A percentile compares a stretch with the other conserved stretches of the same genome.
phyloP scores from a whole-genome alignment of 78 protist genomes.

The Salpingoeca rosetta region DNA sequence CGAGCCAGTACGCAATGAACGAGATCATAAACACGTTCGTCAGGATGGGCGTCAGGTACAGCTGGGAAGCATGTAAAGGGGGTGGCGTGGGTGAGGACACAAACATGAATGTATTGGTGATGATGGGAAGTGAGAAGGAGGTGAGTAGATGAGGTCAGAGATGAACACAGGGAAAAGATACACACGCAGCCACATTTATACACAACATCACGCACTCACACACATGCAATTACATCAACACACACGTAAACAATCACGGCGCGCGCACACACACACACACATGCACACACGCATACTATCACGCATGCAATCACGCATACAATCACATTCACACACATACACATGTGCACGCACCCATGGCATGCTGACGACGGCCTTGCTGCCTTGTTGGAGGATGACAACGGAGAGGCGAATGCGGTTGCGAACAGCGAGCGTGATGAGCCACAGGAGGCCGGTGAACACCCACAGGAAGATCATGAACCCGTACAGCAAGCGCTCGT shows the following conservation, averaged over 20 bases:
- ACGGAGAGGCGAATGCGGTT: conserved; percentile 3
- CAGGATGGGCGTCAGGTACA: conserved; percentile 16
- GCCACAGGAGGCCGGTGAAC: not conserved
- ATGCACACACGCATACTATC: not conserved
- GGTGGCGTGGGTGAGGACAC: too few relatives aligned
- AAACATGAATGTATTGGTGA: too few relatives aligned
- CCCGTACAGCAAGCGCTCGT: not conserved
- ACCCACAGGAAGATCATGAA: not conserved
- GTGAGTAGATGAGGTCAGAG: too few relatives aligned
- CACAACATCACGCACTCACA: too few relatives aligned
- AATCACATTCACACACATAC: not conserved
- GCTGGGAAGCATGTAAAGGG: not conserved
- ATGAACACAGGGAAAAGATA: too few relatives aligned
- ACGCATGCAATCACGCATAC: not conserved
- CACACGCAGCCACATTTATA: too few relatives aligned
- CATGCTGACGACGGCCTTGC: conserved; percentile 10
- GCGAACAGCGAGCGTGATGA: not conserved
- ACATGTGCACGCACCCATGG: conserved; percentile 5
- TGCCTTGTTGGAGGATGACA: conserved; percentile 20
- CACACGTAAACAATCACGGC: too few relatives aligned
- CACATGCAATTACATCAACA: too few relatives aligned
- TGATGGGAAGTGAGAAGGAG: too few relatives aligned
- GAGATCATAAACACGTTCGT: not conserved
- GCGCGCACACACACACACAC: too few relatives aligned
- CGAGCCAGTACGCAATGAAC: conserved; percentile 8